Base-by-base conservation (phyloP, 2,329 filamentous ascomycete species). In the Periconia macrospinosa region DNA sequence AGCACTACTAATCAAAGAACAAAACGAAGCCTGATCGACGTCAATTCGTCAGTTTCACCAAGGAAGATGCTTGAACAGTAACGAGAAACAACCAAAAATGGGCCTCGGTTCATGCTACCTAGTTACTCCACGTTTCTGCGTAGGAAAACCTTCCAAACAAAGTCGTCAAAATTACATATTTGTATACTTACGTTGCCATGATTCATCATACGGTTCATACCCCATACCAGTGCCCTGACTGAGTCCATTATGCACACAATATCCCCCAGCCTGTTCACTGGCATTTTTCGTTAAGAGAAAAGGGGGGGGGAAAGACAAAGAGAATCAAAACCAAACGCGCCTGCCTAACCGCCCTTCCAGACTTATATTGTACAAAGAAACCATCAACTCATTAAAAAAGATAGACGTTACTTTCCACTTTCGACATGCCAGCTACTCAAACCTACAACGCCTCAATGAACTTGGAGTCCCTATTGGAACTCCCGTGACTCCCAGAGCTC, bases 381-480 rank as follows among this genome's bases (percentile, higher is more conserved):
- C 11, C 33, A 37, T 14, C 11, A 37, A 37, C 11, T 37, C 33
- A 13, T 8, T 14, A 14, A 3, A 37, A 6, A 37, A 13, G 15
- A 37, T 37, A 13, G 33, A 14, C 42, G 27, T 44, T 44, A 23
- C 42, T 1, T n/a, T 44, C 27, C 14, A 19, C 33, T 3, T 37
- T 6, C 33, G 6, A 37, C 11, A 14, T 13, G 11, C 15, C 5
- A n/a, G 11, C 33, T 37, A 37, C 33, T n/a, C 11, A 37, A 19
- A 19, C 15, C 46, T 8, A 17, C 11, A 42, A 35, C 23, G 71
- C 58, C 50, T 74, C 71, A 27, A 61, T 63, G 44, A 74, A 74
- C 51, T 62, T 71, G 2, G 68, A 71, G 50, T 72, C 43, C 1
- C 71, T 60, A 17, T 50, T 62, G 14, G 69, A 66, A 45, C 66